Percentiles rank a stretch among this genome's conserved stretches.
phyloP scores from a whole-genome alignment of 306 rosid genomes.

The Glycine tomentella region DNA sequence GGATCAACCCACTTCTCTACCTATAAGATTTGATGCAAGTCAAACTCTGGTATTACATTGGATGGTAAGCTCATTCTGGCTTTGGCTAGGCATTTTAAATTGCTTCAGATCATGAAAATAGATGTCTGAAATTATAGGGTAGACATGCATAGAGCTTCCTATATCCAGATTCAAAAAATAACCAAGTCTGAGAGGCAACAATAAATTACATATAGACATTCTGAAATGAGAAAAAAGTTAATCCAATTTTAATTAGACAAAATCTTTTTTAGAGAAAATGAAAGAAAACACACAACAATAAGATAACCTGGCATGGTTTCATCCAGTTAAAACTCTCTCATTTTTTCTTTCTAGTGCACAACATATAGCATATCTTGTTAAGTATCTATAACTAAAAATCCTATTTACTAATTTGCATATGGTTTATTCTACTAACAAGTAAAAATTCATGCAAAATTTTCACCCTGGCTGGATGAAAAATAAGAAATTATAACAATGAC shows the following conservation, averaged over 20 bases:
- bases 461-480: background rate
- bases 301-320: constrained; percentile 6
- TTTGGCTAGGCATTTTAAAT: constrained; percentile 23
- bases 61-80: constrained; percentile 17
- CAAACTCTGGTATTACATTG: constrained; percentile 38
- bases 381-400: constrained; percentile 6
- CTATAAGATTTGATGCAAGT: constrained; percentile 55
- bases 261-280: background rate
- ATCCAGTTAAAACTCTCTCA: background rate
- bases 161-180: background rate
- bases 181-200: background rate
- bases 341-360: background rate
- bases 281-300: constrained; percentile 2
- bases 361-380: constrained; percentile 5
- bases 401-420: background rate
- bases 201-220: constrained; percentile 11
- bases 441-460: background rate
- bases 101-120: constrained; percentile 8
- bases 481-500: background rate
- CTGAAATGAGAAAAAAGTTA: constrained; percentile 12
- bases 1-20: constrained; percentile 91
- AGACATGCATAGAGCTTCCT: constrained; percentile 13
- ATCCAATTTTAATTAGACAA: background rate
- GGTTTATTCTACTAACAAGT: background rate
- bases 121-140: constrained; percentile 17